Evolutionary conservation across 768 basidiomycete genomes (phyloP).

Genomic region (Pholiota molesta): DNA sequence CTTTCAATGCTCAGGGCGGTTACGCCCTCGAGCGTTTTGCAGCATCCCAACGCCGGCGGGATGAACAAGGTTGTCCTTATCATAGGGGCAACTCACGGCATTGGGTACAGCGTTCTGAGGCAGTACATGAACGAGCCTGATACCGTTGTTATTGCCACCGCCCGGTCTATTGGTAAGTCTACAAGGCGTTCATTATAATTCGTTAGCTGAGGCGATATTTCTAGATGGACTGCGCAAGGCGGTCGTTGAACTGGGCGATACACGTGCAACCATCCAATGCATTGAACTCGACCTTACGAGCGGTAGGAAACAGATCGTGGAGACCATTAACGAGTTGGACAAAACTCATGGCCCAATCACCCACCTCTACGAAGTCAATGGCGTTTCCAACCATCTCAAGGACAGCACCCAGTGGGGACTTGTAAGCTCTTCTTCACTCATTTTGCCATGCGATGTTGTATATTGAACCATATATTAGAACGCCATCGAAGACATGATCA

Average conservation of each 20-base stretch:
- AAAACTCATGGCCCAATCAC: constrained; percentile 32
- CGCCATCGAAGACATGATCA: constrained; percentile 29
- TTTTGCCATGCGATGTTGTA: background rate
- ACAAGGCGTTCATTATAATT: background rate
- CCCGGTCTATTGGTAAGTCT: constrained; percentile 24
- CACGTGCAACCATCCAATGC: constrained; percentile 23
- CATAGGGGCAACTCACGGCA: constrained; percentile 30
- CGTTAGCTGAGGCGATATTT: background rate
- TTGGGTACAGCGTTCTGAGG: constrained; percentile 31
- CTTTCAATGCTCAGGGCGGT: constrained; percentile 18
- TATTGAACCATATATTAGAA: constrained; percentile 17
- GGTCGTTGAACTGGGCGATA: constrained; percentile 24
- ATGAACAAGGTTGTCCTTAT: constrained; percentile 29
- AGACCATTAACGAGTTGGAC: constrained; percentile 24
- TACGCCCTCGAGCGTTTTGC: constrained; percentile 10
- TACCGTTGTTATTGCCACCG: constrained; percentile 30
- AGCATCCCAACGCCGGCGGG: background rate
- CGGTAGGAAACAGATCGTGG: constrained; percentile 21
- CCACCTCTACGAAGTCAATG: constrained; percentile 33
- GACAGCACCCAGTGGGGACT: constrained; percentile 21
- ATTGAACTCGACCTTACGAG: constrained; percentile 27
- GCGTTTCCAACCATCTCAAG: constrained; percentile 28
- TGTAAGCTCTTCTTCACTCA: constrained; percentile 13
- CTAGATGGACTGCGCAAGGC: constrained; percentile 22
- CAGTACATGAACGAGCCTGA: constrained; percentile 28